Evolutionary conservation across 2,329 filamentous ascomycete genomes (phyloP).

Genomic region (Tolypocladium tropicale): DNA sequence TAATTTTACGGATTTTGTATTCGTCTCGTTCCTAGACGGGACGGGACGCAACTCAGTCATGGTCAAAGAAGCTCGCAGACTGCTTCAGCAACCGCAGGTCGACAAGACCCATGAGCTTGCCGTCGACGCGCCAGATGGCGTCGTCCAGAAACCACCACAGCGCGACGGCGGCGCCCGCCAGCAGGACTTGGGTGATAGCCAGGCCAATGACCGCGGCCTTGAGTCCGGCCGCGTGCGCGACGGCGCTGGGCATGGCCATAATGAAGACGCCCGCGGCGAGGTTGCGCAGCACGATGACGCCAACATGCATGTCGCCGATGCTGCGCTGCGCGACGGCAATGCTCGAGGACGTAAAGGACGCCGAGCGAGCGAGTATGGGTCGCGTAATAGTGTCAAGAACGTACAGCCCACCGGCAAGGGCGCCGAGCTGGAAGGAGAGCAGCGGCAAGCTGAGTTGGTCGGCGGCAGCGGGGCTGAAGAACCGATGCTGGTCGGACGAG

Average conservation of each 20-base stretch:
- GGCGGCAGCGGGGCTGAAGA: slow-evolving; percentile 17
- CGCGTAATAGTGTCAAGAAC: slow-evolving; percentile 28
- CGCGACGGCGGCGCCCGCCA: slow-evolving; percentile 21
- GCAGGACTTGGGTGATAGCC: slow-evolving; percentile 27
- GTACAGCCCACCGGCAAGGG: slow-evolving; percentile 32
- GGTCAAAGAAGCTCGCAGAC: slow-evolving; percentile 35
- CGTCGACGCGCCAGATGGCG: slow-evolving; percentile 31
- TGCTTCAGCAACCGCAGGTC: slow-evolving; percentile 32
- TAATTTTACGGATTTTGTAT: background rate
- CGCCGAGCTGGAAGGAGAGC: slow-evolving; percentile 33
- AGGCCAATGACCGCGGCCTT: slow-evolving; percentile 28
- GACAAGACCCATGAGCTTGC: slow-evolving; percentile 34
- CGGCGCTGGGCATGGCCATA: slow-evolving; percentile 27
- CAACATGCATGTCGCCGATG: slow-evolving; percentile 37
- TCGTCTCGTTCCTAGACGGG: background rate
- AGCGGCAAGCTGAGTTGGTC: slow-evolving; percentile 25
- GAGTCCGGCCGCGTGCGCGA: slow-evolving; percentile 24
- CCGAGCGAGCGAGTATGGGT: slow-evolving; percentile 35
- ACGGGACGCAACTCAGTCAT: slow-evolving; percentile 17
- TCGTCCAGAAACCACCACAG: slow-evolving; percentile 34
- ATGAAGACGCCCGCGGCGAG: slow-evolving; percentile 32
- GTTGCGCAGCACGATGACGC: slow-evolving; percentile 28
- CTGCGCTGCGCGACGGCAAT: slow-evolving; percentile 33
- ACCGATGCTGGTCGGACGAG: slow-evolving; percentile 8
- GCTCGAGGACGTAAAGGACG: slow-evolving; percentile 37